Evolutionary conservation across 306 rosid genomes (phyloP).

Genomic region (Dicorynia guianensis): DNA sequence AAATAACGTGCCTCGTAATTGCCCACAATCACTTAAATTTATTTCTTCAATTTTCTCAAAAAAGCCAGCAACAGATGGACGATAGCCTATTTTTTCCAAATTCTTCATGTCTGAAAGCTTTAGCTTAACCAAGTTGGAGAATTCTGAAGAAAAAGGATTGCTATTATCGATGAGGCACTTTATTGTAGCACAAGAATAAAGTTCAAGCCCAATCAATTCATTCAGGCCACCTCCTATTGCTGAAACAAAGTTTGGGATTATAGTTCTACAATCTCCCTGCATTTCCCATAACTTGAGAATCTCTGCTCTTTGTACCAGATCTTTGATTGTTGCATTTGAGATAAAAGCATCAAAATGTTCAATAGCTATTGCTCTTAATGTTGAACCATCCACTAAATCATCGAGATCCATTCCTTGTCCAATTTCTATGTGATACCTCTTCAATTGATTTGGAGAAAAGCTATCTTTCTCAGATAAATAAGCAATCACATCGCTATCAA

Average conservation of each 20-base stretch:
- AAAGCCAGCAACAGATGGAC: neutral
- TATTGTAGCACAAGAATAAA: neutral
- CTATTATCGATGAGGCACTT: neutral
- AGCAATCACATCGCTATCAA: neutral
- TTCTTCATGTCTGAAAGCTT: neutral
- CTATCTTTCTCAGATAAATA: neutral
- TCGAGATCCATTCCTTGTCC: neutral
- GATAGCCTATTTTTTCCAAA: neutral
- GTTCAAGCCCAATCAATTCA: neutral
- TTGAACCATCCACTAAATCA: neutral
- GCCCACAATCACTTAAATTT: neutral
- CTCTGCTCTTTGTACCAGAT: neutral
- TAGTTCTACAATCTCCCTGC: neutral
- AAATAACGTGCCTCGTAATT: neutral
- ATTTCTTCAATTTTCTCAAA: neutral
- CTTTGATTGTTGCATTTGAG: neutral
- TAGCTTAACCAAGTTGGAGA: neutral
- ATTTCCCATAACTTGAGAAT: neutral
- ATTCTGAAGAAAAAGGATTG: neutral
- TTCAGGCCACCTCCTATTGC: neutral
- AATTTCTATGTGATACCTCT: neutral
- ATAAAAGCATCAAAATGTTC: neutral
- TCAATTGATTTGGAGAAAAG: neutral
- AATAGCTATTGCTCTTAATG: neutral
- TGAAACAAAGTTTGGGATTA: neutral